Percentiles rank a stretch among this genome's conserved stretches.
Conservation (phyloP, 495 filamentous ascomycete genomes). For the Hypoxylon lienhwacheense region DNA sequence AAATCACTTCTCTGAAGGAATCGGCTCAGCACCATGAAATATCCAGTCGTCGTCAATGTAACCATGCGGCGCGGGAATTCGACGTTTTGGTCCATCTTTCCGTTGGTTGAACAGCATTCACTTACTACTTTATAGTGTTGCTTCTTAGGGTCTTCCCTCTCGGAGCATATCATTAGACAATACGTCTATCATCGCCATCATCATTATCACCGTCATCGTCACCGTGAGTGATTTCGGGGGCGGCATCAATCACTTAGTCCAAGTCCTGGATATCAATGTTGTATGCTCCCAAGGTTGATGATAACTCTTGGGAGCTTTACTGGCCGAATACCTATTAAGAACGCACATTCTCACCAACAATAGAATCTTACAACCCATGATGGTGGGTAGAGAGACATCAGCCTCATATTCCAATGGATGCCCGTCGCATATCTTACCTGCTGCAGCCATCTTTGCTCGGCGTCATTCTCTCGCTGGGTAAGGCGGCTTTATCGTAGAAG, state of each 20-base stretch:
- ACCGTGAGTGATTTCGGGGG: neutral
- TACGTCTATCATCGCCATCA: too few species aligned
- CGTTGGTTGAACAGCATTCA: conserved; percentile 8
- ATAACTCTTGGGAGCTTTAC: conserved; percentile 1
- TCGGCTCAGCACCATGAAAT: neutral
- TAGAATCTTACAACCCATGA: conserved; percentile 15
- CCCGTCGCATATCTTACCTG: conserved; percentile 19
- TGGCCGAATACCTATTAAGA: neutral
- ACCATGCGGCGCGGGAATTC: neutral
- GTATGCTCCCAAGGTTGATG: conserved; percentile 6
- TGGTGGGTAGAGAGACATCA: conserved; percentile 32
- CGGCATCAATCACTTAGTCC: conserved; percentile 4
- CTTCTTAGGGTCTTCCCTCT: conserved; percentile 7
- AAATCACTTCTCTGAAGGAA: neutral
- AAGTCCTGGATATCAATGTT: neutral
- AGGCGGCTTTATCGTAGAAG: conserved; percentile 35
- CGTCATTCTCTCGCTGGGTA: conserved; percentile 29
- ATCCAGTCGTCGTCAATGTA: neutral
- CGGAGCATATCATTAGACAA: conserved; percentile 4
- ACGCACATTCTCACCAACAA: conserved; percentile 9
- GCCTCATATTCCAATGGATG: conserved; percentile 32
- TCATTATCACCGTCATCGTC: neutral
- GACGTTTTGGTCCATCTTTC: neutral
- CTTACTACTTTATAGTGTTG: conserved; percentile 1
- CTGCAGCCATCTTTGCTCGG: conserved; percentile 17